Base-by-base conservation (phyloP, 176 grass and related monocot species). In the Oryza longistaminata region DNA sequence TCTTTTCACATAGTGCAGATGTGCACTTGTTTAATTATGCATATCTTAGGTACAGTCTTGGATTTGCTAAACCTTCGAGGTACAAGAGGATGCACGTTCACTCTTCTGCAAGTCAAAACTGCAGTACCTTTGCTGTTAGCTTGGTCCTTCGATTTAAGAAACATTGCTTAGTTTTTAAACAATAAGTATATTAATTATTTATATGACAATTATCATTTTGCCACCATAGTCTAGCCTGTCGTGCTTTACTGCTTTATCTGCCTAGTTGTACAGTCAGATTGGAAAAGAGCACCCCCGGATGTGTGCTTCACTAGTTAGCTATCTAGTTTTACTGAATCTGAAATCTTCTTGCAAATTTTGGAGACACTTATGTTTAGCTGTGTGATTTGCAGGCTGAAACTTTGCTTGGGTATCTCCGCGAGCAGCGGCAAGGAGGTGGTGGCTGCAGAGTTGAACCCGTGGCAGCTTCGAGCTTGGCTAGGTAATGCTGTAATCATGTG, bases 331-430 rank as follows among this genome's bases (percentile, higher is more conserved):
- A 29, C 33, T 78, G 61, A 86, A 67, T 44, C 19, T 46, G 40
- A 44, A 43, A 76, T 35, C 2, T 21, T 5, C 7, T 72, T 43
- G 24, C 4, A 14, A 53, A 53, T 33, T 44, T 12, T 52, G 17
- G 3, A 45, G 68, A 73, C 33, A 39, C 79, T 74, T 17, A 90
- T 24, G 8, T 33, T 84, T 70, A 66, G 3, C 58, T 73, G 4
- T 71, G 22, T 67, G 52, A 74, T 80, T 64, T 75, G 39, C 93
- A 99, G 97, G 88, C 97, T 9, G 97, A 94, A 79, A 94, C 90
- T 74, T 93, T 99, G 78, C 97, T 99, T 24, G 81, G 88, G 17
- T 96, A 96, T 71, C 65, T 99, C 82, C 82, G 97, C 1, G 90
- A 99, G 82, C 93, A 99, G 75, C 83, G 93, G 15, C 93, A 96